These are phyloP conservation scores for Arthrobotrys sphaeroides DNA, from an alignment of 2,329 filamentous ascomycete species.

Conservation along the genomic window DNA sequence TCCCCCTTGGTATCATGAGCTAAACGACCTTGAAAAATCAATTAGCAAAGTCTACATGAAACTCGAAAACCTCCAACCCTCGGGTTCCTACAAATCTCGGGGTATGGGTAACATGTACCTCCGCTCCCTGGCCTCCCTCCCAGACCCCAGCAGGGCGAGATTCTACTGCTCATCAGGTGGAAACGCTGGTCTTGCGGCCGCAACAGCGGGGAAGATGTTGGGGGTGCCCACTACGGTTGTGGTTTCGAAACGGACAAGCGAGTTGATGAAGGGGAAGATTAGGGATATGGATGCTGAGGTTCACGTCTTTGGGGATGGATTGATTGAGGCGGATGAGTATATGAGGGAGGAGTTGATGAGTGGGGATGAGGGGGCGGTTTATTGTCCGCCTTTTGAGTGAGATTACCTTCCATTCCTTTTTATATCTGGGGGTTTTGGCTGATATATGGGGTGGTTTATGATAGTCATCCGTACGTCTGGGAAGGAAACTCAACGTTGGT, in stretches of 20 bases:
- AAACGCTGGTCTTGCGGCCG: constrained; percentile 85
- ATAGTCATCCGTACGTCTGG: constrained; percentile 69
- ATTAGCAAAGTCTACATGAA: constrained; percentile 85
- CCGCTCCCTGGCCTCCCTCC: constrained; percentile 61
- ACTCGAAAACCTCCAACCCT: constrained; percentile 83
- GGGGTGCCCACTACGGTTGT: constrained; percentile 77
- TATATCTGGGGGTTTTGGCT: not conserved
- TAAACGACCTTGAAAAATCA: not conserved
- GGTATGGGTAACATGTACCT: constrained; percentile 78
- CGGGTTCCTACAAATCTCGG: constrained; percentile 84
- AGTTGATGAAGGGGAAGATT: constrained; percentile 77
- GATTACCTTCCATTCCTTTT: not conserved
- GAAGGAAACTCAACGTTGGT: constrained; percentile 71
- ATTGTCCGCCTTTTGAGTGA: constrained; percentile 71
- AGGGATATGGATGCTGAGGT: constrained; percentile 74
- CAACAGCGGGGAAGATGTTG: constrained; percentile 74
- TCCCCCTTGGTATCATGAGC: too few relatives aligned
- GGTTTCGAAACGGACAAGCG: constrained; percentile 72
- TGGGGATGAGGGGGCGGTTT: constrained; percentile 67
- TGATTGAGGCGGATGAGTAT: constrained; percentile 75
- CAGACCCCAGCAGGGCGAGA: constrained; percentile 65
- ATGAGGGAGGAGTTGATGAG: constrained; percentile 68
- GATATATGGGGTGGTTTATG: not conserved
- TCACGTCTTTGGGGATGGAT: constrained; percentile 73
- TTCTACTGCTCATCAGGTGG: constrained; percentile 85